Conservation (phyloP, 768 basidiomycete genomes). For the Gymnopilus dilepis region DNA sequence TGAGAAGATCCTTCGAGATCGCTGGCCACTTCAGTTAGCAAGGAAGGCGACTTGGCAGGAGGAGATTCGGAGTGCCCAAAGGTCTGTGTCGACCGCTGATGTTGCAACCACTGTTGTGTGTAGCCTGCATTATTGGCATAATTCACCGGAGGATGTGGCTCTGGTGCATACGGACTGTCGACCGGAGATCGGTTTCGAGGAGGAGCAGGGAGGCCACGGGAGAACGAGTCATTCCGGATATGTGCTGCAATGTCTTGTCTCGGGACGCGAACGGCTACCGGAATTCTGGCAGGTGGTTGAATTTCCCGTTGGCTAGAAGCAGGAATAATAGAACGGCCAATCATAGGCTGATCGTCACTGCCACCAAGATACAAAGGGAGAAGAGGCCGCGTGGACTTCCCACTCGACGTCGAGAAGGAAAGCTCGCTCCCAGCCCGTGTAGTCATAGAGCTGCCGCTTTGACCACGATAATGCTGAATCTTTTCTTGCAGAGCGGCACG, state of each 20-base stretch:
- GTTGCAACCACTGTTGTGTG: conserved; percentile 14
- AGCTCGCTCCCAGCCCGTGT: conserved; percentile 1
- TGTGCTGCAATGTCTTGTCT: conserved; percentile 21
- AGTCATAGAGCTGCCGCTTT: conserved; percentile 14
- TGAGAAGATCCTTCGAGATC: conserved; percentile 20
- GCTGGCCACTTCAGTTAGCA: conserved; percentile 21
- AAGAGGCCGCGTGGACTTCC: conserved; percentile 17
- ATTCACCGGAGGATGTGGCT: conserved; percentile 1
- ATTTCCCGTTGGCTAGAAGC: conserved; percentile 28
- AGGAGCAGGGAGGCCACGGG: conserved; percentile 40
- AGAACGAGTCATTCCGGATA: conserved; percentile 32
- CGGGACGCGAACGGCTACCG: conserved; percentile 8
- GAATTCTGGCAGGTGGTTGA: conserved; percentile 24
- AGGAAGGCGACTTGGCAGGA: conserved; percentile 16
- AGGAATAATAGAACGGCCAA: conserved; percentile 35
- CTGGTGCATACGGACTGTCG: conserved; percentile 12
- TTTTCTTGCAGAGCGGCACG: conserved; percentile 25
- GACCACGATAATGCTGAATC: conserved; percentile 26
- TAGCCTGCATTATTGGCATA: neutral
- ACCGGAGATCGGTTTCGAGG: conserved; percentile 29
- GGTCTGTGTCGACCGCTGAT: conserved; percentile 24
- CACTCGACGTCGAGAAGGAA: conserved; percentile 14
- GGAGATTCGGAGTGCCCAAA: conserved; percentile 23
- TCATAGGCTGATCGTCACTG: conserved; percentile 24
- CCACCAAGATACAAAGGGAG: conserved; percentile 28